Conservation (phyloP, 169 alveolate genomes). For the Eimeria praecox region DNA sequence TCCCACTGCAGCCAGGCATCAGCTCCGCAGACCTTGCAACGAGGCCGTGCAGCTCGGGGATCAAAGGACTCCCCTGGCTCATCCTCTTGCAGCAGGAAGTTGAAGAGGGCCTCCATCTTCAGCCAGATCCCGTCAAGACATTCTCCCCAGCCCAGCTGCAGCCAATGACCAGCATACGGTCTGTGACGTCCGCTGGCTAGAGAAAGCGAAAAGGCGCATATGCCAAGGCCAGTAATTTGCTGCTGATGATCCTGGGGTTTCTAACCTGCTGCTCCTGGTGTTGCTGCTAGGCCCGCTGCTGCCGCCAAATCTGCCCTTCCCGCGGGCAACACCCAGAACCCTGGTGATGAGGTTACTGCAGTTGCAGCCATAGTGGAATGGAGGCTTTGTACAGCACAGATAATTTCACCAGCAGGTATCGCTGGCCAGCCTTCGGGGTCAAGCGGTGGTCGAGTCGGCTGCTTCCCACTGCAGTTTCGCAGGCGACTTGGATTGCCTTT, state of each 20-base stretch:
- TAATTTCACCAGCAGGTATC: background rate
- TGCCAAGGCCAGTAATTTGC: background rate
- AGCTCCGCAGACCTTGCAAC: slow-evolving; percentile 75
- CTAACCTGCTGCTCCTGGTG: background rate
- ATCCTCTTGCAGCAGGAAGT: slow-evolving; percentile 44
- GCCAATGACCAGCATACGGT: background rate
- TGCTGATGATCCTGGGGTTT: background rate
- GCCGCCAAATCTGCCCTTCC: background rate
- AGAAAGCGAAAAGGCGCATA: background rate
- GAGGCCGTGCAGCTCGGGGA: slow-evolving; percentile 75
- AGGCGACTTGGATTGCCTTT: background rate
- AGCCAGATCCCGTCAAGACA: background rate
- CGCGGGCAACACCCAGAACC: background rate
- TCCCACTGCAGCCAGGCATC: slow-evolving; percentile 82
- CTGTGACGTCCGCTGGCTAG: background rate
- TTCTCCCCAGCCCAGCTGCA: background rate
- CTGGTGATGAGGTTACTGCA: background rate
- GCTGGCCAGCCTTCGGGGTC: background rate
- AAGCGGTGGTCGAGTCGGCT: background rate
- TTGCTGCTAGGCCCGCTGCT: background rate
- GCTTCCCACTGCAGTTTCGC: background rate
- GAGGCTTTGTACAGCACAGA: background rate
- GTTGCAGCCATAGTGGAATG: background rate
- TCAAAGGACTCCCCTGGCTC: slow-evolving; percentile 51
- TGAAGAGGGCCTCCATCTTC: slow-evolving; percentile 52